phyloP scores from a whole-genome alignment of 805 yeast species.

The Debaryomyces maramus region DNA sequence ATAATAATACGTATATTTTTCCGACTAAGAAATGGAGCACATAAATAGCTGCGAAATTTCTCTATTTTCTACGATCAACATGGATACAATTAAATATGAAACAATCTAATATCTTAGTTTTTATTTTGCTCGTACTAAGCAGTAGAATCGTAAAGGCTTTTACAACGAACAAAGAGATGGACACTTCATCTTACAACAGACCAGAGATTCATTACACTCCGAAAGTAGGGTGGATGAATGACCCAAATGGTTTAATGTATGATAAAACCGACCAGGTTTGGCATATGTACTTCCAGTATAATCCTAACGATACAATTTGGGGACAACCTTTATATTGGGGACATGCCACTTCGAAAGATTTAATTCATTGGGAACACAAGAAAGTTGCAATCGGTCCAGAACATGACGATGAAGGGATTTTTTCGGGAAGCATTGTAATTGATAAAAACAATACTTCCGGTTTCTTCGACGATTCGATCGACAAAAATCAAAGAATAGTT shows the following conservation, averaged over 20 bases:
- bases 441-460: constrained; percentile 40
- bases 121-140: no score
- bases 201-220: constrained; percentile 34
- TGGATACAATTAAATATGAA: no score
- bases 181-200: constrained; percentile 5
- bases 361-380: constrained; percentile 32
- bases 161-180: not conserved
- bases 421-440: constrained; percentile 37
- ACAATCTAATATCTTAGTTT: no score
- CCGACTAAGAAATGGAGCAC: no score
- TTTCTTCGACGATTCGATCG: constrained; percentile 22
- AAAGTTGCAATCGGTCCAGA: constrained; percentile 30
- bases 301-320: constrained; percentile 33
- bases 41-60: no score
- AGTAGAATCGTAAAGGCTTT: no score
- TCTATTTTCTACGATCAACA: no score
- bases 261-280: constrained; percentile 26
- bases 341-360: constrained; percentile 37
- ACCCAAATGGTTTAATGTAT: constrained; percentile 44
- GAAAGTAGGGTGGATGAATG: constrained; percentile 40
- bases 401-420: constrained; percentile 28
- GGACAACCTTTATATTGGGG: constrained; percentile 42
- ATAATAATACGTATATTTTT: no score
- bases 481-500: constrained; percentile 31
- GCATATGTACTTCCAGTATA: constrained; percentile 41